phyloP scores from a whole-genome alignment of 345 rosid genomes.

The Citrus inodora region DNA sequence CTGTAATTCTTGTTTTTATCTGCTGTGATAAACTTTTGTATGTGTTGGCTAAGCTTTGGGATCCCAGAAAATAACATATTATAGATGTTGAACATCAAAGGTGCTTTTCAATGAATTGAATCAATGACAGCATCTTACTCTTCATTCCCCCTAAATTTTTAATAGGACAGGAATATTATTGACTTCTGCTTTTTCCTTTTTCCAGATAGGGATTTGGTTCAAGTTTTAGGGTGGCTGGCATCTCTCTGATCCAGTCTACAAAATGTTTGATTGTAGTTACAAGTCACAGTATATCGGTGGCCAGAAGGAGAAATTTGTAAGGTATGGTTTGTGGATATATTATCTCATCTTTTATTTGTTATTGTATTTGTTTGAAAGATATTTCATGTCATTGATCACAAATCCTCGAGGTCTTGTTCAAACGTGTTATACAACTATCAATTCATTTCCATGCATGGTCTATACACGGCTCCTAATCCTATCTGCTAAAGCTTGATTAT shows the following conservation, averaged over 20 bases:
- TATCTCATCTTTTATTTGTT: too few species aligned
- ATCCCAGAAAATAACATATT: neutral
- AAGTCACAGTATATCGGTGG: conserved; percentile 79
- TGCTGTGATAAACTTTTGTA: neutral
- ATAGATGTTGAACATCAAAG: neutral
- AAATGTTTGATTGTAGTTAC: conserved; percentile 63
- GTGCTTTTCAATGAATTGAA: neutral
- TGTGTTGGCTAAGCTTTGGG: neutral
- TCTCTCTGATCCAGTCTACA: conserved; percentile 18
- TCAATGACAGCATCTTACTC: neutral
- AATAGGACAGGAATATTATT: neutral
- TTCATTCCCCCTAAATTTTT: neutral
- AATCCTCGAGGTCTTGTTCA: neutral
- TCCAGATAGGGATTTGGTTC: neutral
- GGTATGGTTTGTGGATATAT: conserved; percentile 27
- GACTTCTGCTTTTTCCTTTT: neutral
- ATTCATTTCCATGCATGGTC: neutral
- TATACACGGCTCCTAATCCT: neutral
- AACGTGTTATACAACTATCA: neutral
- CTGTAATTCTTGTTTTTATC: neutral
- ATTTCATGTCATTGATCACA: neutral
- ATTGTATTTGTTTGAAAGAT: neutral
- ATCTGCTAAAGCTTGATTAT: too few species aligned
- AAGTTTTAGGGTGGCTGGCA: neutral
- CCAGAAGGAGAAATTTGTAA: conserved; percentile 69